Percentiles rank a stretch among this genome's conserved stretches.
Conservation (phyloP, 164 flowering plant species). For the Chimonanthus praecox region DNA sequence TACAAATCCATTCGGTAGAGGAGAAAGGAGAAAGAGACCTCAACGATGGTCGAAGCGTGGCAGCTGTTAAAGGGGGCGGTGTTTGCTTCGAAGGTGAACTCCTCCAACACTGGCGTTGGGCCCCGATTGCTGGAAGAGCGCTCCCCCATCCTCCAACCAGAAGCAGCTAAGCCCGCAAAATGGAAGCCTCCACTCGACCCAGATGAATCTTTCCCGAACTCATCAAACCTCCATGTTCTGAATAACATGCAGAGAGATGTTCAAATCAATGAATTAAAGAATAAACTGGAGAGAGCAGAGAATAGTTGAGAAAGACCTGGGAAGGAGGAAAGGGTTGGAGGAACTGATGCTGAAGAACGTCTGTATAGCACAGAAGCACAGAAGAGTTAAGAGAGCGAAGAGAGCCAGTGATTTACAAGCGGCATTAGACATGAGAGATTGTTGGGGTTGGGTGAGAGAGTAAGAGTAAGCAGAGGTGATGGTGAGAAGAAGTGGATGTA, state of each 20-base stretch:
- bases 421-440: too few relatives aligned
- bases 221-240: background rate
- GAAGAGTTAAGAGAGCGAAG: background rate
- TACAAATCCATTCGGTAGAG: background rate
- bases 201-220: constrained; percentile 1
- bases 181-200: too few relatives aligned
- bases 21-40: constrained; percentile 34
- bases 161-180: background rate
- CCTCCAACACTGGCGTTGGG: constrained; percentile 34
- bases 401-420: background rate
- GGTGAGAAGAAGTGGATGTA: too few relatives aligned
- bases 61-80: constrained; percentile 78
- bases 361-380: background rate
- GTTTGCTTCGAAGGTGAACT: constrained; percentile 62
- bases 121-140: background rate
- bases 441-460: too few relatives aligned
- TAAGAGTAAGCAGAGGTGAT: too few relatives aligned
- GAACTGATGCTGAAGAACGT: background rate
- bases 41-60: constrained; percentile 95
- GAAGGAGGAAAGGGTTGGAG: background rate
- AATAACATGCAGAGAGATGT: background rate
- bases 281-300: background rate
- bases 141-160: background rate
- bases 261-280: background rate
- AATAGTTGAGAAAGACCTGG: background rate